Conservation (phyloP, 2,329 filamentous ascomycete genomes). For the Diaporthe humulicola region DNA sequence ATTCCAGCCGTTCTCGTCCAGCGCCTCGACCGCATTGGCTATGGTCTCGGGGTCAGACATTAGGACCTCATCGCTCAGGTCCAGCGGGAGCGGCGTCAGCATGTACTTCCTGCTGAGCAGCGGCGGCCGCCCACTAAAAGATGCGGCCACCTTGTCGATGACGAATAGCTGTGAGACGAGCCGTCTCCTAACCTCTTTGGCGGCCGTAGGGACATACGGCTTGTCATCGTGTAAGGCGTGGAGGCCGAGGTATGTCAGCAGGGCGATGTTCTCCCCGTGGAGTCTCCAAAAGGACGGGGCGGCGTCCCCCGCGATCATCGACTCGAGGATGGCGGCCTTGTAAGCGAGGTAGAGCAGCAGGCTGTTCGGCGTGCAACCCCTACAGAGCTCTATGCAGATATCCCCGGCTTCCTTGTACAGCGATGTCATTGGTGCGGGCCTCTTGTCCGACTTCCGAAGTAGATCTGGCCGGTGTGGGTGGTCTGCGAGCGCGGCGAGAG, state of each 20-base stretch:
- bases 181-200: constrained; percentile 52
- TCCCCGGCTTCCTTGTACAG: constrained; percentile 47
- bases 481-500: constrained; percentile 34
- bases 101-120: constrained; percentile 65
- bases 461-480: constrained; percentile 19
- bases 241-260: constrained; percentile 53
- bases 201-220: constrained; percentile 49
- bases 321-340: constrained; percentile 53
- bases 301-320: constrained; percentile 56
- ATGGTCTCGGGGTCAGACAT: constrained; percentile 58
- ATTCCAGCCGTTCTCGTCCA: constrained; percentile 68
- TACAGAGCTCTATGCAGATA: constrained; percentile 47
- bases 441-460: not conserved
- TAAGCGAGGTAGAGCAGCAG: constrained; percentile 53
- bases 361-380: constrained; percentile 51
- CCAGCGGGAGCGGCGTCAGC: constrained; percentile 65
- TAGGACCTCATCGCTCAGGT: constrained; percentile 64
- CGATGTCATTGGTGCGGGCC: constrained; percentile 37
- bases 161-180: constrained; percentile 54
- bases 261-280: constrained; percentile 52
- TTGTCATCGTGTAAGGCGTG: constrained; percentile 46
- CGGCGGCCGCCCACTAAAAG: constrained; percentile 69
- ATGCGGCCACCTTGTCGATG: constrained; percentile 63
- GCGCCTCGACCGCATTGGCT: constrained; percentile 50
- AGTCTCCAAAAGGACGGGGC: constrained; percentile 52